These are phyloP conservation scores for Adansonia grandidieri DNA, from an alignment of 441 rosid species.

Conservation along the genomic window DNA sequence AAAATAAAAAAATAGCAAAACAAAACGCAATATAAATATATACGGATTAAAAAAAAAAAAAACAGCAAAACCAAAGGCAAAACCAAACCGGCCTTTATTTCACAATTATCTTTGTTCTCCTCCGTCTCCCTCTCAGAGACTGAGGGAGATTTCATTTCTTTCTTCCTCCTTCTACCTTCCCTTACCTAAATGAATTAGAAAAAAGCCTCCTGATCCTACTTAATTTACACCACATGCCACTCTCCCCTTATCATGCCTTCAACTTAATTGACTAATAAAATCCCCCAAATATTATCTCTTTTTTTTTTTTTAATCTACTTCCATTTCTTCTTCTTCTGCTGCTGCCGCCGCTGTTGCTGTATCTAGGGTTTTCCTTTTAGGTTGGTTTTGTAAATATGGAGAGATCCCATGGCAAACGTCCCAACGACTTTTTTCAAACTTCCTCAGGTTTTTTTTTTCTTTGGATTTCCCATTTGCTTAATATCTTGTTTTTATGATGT, in stretches of 20 bases:
- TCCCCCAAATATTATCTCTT: not conserved
- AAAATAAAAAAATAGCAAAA: too few species aligned
- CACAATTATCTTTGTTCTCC: not conserved
- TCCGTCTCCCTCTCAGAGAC: constrained; percentile 9
- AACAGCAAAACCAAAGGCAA: not conserved
- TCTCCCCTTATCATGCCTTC: not conserved
- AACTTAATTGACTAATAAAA: not conserved
- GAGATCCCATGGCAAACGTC: constrained; percentile 64
- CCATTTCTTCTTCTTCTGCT: not conserved
- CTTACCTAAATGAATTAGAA: not conserved
- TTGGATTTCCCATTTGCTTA: constrained; percentile 1
- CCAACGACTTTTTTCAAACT: constrained; percentile 48
- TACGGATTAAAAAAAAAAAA: too few species aligned
- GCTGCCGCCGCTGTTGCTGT: not conserved
- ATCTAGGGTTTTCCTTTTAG: constrained; percentile 31
- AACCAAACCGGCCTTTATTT: not conserved
- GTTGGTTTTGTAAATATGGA: constrained; percentile 55
- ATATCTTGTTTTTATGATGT: not conserved
- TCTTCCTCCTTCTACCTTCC: not conserved
- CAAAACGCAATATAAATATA: too few species aligned
- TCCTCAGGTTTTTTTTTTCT: constrained; percentile 49
- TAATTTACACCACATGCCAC: constrained; percentile 16
- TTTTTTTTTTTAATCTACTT: not conserved
- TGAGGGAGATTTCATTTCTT: constrained; percentile 10
- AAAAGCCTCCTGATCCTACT: not conserved